A percentile compares a stretch with the other conserved stretches of the same genome.
Conservation (phyloP, 2,329 filamentous ascomycete genomes). For the Dactylellina sp. region DNA sequence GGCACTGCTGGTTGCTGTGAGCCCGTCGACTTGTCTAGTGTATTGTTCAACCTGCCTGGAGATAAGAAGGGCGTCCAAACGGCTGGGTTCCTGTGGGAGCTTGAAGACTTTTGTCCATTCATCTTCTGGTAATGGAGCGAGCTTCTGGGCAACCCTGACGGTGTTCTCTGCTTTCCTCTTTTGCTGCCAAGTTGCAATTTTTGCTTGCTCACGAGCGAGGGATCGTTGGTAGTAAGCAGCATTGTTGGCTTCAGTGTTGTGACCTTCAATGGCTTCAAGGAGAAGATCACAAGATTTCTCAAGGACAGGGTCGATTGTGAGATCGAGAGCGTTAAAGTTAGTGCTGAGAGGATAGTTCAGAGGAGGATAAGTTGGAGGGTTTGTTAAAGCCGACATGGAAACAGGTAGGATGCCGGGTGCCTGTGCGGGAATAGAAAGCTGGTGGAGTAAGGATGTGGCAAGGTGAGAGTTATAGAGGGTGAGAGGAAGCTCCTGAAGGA, state of each 20-base stretch:
- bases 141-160: conserved; percentile 84
- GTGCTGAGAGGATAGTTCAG: conserved; percentile 78
- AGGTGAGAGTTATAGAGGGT: conserved; percentile 96
- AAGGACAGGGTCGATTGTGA: conserved; percentile 95
- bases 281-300: conserved; percentile 98
- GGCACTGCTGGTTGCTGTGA: conserved; percentile 87
- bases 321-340: conserved; percentile 88
- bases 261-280: conserved; percentile 94
- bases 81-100: conserved; percentile 91
- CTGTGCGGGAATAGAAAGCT: conserved; percentile 83
- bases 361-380: conserved; percentile 65
- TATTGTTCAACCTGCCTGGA: conserved; percentile 98
- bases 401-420: conserved; percentile 71
- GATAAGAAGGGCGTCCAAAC: conserved; percentile 93
- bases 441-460: conserved; percentile 93
- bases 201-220: conserved; percentile 90
- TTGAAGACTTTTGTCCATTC: conserved; percentile 99
- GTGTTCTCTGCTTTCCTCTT: conserved; percentile 98
- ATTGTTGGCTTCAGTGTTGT: conserved; percentile 99
- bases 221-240: conserved; percentile 97
- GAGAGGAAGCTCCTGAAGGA: conserved; percentile 89
- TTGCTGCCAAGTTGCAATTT: conserved; percentile 95
- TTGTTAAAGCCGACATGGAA: conserved; percentile 44
- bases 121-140: conserved; percentile 88
- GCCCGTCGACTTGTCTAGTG: conserved; percentile 94